Evolutionary conservation across 83 land plant genomes (phyloP), one percentile per base, ranked within the genome.

Genomic region (Diphasiastrum complanatum): DNA sequence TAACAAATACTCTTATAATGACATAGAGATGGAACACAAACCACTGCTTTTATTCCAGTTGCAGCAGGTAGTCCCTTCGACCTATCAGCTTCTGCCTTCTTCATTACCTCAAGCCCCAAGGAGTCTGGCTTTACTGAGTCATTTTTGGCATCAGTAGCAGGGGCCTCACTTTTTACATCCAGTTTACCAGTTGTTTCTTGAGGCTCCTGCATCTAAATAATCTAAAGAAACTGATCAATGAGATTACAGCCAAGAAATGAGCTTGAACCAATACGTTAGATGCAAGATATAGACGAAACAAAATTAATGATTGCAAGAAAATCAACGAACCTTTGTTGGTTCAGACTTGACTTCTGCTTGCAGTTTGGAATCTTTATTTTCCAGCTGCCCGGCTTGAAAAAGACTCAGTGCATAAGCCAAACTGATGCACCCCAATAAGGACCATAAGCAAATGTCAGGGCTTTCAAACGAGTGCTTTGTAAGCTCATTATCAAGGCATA

Each of bases 341-440:
- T 79, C 83, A 33, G 67, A 75, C 32, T 79, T 73, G 18, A 82
- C 74, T 71, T 88, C 89, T 45, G 78, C 68, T 58, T 89, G 72
- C 33, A 76, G n/a, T n/a, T n/a, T n/a, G n/a, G n/a, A n/a, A n/a
- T n/a, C n/a, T n/a, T n/a, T n/a, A n/a, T n/a, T n/a, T n/a, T n/a
- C n/a, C n/a, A n/a, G 35, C 40, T 75, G 81, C 4, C 84, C 73
- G 58, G 81, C 81, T 69, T 76, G 86, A 59, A 88, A 88, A 25
- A 85, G 60, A 30, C 75, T 74, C 74, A 85, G 68, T 56, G 87
- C 95, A 78, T 80, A 86, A n/a, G 84, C 77, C 75, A 89, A 76
- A 72, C 95, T 89, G 80, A 52, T 35, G 14, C 45, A 61, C n/a
- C 2, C 45, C 33, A 33, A 33, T 37, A 22, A 45, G 5, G 18